Evolutionary conservation across 495 filamentous ascomycete species (phyloP), one percentile per base, ranked within the genome.

Genomic region (Mytilinidion resinicola): DNA sequence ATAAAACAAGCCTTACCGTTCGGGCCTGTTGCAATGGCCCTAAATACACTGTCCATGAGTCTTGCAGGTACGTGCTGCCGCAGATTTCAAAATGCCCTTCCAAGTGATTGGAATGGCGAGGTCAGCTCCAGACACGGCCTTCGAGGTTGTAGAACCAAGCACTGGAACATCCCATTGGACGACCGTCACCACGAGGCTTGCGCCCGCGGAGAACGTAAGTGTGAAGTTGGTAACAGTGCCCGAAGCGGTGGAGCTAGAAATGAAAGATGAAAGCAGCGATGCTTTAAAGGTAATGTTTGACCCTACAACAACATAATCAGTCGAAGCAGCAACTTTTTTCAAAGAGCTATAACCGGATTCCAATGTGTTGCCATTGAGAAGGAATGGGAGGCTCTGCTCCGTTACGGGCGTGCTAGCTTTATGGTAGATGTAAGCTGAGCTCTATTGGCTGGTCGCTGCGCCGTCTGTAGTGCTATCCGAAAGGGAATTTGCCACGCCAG

Each of bases 1-100:
- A 30, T 30, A 30, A 30, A 6, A 30, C 6, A 30, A 30, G 25
- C 74, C 67, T 70, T 71, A 69, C 75, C 48, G 70, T 64, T 66
- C 69, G 72, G 49, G 72, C 80, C 58, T 79, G 69, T 55, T 85
- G 81, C 19, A 86, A 65, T 15, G 76, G 72, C 0, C 81, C 79
- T 9, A 83, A 66, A 14, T 70, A 84, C 55, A 73, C 58, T 0
- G 82, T 85, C 80, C 80, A 86, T 35, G 76, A 73, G 62, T 85
- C 83, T 14, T 79, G 72, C 34, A 85, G 61, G 55, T 75, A 79
- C 17, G 61, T 69, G 1, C 79, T 78, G 82, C 73, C 1, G 81
- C 80, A 0, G 78, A 60, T 15, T 70, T 67, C 1, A 70, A 55
- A 4, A 81, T 55, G 0, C 81, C 81, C 15, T 74, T 74, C 74